Evolutionary conservation across 495 filamentous ascomycete species (phyloP).

Genomic region (Penicillium nucicola): DNA sequence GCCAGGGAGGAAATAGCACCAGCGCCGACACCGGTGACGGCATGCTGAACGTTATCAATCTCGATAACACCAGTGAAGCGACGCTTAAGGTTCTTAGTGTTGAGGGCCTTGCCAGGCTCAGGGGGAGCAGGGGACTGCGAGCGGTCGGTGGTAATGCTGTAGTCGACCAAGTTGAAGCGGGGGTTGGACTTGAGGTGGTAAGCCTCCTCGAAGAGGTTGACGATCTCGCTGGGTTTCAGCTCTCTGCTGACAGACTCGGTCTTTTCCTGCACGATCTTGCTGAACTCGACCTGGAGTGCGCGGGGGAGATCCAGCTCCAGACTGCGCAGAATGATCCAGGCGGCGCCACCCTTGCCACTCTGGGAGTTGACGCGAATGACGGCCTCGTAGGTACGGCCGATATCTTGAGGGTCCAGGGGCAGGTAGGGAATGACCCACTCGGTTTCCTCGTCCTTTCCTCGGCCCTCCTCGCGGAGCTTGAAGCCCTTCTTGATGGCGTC

Average conservation of each 20-base stretch:
- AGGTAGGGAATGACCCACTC: conserved; percentile 82
- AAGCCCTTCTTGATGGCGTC: conserved; percentile 99
- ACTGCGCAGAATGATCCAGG: conserved; percentile 87
- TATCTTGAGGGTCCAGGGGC: conserved; percentile 88
- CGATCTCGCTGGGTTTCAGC: conserved; percentile 78
- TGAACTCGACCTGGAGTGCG: conserved; percentile 89
- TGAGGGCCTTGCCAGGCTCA: conserved; percentile 63
- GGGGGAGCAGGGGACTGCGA: conserved; percentile 71
- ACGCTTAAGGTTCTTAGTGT: conserved; percentile 74
- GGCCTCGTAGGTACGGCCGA: conserved; percentile 93
- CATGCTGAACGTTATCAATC: conserved; percentile 77
- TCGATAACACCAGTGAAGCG: conserved; percentile 84
- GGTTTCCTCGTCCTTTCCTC: conserved; percentile 53
- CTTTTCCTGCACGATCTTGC: conserved; percentile 75
- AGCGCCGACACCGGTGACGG: conserved; percentile 76
- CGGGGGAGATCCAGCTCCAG: conserved; percentile 92
- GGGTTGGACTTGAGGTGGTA: conserved; percentile 81
- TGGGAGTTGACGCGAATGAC: conserved; percentile 98
- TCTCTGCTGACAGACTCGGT: conserved; percentile 76
- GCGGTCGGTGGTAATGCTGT: conserved; percentile 84
- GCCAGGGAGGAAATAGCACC: conserved; percentile 88
- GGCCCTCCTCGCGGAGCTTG: conserved; percentile 59
- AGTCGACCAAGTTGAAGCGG: conserved; percentile 85
- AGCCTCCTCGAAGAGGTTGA: conserved; percentile 76
- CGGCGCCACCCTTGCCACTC: conserved; percentile 90